Conservation (phyloP, 2,329 filamentous ascomycete genomes). For the Cladosporium cucumerinum region DNA sequence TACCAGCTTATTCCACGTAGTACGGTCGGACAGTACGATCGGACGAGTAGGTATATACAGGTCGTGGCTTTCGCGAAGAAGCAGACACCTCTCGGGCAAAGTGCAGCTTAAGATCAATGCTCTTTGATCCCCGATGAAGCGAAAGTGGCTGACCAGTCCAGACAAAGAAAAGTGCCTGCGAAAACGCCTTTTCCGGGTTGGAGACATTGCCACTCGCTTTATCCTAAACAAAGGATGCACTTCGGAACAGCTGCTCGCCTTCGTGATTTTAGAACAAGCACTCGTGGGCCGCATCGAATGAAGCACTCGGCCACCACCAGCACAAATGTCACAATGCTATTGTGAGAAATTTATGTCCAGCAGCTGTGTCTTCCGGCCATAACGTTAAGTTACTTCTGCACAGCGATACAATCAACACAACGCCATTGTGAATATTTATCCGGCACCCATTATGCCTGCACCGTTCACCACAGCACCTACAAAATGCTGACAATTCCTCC, state of each 20-base stretch:
- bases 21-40: neutral
- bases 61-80: neutral
- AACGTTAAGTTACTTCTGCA: neutral
- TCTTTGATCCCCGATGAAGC: neutral
- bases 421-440: neutral
- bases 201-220: neutral
- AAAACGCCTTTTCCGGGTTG: neutral
- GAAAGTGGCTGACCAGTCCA: neutral
- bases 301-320: neutral
- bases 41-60: neutral
- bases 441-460: neutral
- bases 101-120: neutral
- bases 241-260: neutral
- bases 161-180: neutral
- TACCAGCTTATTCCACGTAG: neutral
- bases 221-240: neutral
- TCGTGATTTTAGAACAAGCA: neutral
- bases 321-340: neutral
- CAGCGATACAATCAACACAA: neutral
- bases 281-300: neutral
- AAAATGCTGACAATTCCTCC: neutral
- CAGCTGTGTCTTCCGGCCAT: neutral
- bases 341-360: neutral
- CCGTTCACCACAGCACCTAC: neutral
- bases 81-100: neutral